Conservation (phyloP, 2,329 filamentous ascomycete genomes). For the Alternaria viburni region DNA sequence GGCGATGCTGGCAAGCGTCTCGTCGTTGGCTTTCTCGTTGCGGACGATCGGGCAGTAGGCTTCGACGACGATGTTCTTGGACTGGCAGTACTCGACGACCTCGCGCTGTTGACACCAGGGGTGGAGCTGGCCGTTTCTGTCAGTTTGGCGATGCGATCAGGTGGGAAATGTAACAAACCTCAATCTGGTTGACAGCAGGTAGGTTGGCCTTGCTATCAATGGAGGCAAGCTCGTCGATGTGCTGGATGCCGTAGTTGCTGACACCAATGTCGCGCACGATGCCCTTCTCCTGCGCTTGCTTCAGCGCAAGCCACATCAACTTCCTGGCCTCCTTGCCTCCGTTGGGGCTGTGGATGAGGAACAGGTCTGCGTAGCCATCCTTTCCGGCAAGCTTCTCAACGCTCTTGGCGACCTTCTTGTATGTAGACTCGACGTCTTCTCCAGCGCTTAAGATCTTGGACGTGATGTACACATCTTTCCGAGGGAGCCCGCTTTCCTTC, state of each 20-base stretch:
- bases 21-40: slow-evolving; percentile 74
- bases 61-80: slow-evolving; percentile 65
- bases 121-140: slow-evolving; percentile 62
- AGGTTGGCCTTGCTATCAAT: slow-evolving; percentile 69
- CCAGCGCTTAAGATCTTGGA: slow-evolving; percentile 69
- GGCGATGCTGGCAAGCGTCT: slow-evolving; percentile 67
- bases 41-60: slow-evolving; percentile 72
- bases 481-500: slow-evolving; percentile 60
- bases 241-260: slow-evolving; percentile 72
- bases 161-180: slow-evolving; percentile 56
- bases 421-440: slow-evolving; percentile 63
- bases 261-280: slow-evolving; percentile 71
- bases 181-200: slow-evolving; percentile 76
- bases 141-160: neutral
- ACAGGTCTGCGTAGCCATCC: slow-evolving; percentile 72
- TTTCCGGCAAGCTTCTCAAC: slow-evolving; percentile 64
- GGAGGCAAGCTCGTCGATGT: slow-evolving; percentile 71
- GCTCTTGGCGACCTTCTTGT: slow-evolving; percentile 65
- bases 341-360: slow-evolving; percentile 71
- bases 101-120: slow-evolving; percentile 73
- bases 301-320: slow-evolving; percentile 70
- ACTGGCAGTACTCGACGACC: slow-evolving; percentile 63
- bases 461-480: slow-evolving; percentile 70
- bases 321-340: slow-evolving; percentile 62
- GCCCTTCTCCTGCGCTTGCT: slow-evolving; percentile 65